Base-by-base conservation (phyloP, 805 yeast species). In the Cyberlindnera galapagoensis region DNA sequence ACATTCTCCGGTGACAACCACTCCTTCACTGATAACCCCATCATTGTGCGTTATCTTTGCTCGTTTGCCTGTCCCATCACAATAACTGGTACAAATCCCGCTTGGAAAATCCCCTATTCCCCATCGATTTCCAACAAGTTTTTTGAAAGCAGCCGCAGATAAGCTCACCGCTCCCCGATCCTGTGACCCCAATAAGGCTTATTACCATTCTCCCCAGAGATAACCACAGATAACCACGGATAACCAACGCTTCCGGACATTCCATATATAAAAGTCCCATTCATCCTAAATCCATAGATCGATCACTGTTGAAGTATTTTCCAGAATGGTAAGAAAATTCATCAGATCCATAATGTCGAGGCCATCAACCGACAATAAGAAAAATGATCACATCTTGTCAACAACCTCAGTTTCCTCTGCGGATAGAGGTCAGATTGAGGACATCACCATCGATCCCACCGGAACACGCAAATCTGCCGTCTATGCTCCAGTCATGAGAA, bases 401-500 rank as follows among this genome's bases (percentile, higher is more conserved):
- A 17, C 24, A 21, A n/a, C 24, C 24, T 21, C 24, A n/a, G 11
- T 9, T 21, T 12, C 26, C 21, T 24, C 26, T 4, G n/a, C 14
- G 10, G 24, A 17, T n/a, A 23, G 21, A 18, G 46, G 46, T 16
- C 34, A 37, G 7, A 38, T 42, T 5, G 43, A 39, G 30, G 18
- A 39, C 31, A 35, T 35, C 5, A 28, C 38, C 5, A 20, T 39
- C 27, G 35, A 35, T 20, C 30, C 26, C 15, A 12, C 36, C 14
- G 42, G 34, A 3, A n/a, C n/a, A n/a, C n/a, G n/a, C n/a, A n/a
- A n/a, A n/a, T n/a, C n/a, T n/a, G n/a, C n/a, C n/a, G n/a, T n/a
- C n/a, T 28, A 35, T 24, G 34, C 14, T 2, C 43, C 37, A 8
- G 51, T 43, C 11, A 24, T 49, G 14, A 39, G 51, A 28, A 41